Evolutionary conservation across 2,329 filamentous ascomycete species (phyloP), one percentile per base, ranked within the genome.

Genomic region (Clonostachys byssicola): DNA sequence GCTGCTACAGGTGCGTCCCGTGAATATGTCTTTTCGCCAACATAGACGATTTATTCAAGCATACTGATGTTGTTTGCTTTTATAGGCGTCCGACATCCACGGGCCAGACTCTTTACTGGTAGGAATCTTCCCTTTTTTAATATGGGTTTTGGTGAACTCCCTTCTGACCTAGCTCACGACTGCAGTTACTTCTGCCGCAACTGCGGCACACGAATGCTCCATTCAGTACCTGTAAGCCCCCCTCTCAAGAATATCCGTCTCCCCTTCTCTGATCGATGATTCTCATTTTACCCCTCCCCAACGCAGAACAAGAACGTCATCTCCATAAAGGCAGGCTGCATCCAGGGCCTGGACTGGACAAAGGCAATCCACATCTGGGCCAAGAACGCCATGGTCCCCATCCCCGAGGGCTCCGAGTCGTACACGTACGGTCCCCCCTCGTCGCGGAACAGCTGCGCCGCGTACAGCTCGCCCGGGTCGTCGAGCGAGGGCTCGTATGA

Each of bases 281-380:
- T n/a, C 20, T 42, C 16, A 16, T 42, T 9, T 13, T 13, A 14
- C 20, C 16, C 14, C 13, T 30, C 17, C 34, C 17, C 3, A 36
- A 17, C n/a, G 4, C 49, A 78, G 77, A 67, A 73, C 12, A 80
- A 84, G 54, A 75, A 78, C 49, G 73, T 83, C 43, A 75, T 86
- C 39, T 80, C 79, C 14, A 75, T 89, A 42, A 88, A 88, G 58
- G 84, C 80, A 12, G 85, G 83, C 39, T 85, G 84, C 56, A 71
- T 89, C 42, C 75, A 82, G 6, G 81, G 77, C 2, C 66, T 88
- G 17, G 75, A 83, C 61, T 81, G 83, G 79, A 68, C 61, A 12
- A 67, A 61, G 4, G 82, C 81, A 30, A 78, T 80, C 52, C 85
- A 89, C 66, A 82, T 88, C 55, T 88, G 81, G 78, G 84, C 81